Conservation (phyloP, 1,139 yeast species). For the Yamadazyma taylorii region DNA sequence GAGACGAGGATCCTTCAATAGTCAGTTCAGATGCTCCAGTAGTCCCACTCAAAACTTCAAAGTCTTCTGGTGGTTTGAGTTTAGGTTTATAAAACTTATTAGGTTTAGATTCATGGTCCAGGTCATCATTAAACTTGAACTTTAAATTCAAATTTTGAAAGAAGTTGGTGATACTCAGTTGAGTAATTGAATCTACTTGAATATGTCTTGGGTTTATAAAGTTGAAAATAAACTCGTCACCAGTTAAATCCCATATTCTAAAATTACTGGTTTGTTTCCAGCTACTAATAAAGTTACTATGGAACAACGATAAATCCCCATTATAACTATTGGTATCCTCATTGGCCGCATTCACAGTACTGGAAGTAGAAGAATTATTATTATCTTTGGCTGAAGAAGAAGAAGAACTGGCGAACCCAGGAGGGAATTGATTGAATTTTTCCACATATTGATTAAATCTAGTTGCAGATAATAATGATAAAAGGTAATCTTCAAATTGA, state of each 20-base stretch:
- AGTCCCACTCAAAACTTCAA: constrained; percentile 2
- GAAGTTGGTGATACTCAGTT: constrained; percentile 20
- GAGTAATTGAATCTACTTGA: constrained; percentile 16
- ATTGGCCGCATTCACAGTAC: constrained; percentile 4
- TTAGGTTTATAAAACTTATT: constrained; percentile 14
- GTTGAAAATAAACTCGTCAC: constrained; percentile 89
- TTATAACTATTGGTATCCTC: constrained; percentile 22
- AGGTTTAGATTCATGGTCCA: constrained; percentile 14
- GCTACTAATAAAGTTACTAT: constrained; percentile 51
- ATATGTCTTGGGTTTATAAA: constrained; percentile 80
- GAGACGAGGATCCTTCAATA: too few relatives aligned
- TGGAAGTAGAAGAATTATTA: not conserved
- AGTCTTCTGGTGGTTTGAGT: constrained; percentile 7
- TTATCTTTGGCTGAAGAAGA: not conserved
- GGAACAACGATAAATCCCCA: constrained; percentile 45
- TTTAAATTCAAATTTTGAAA: constrained; percentile 27
- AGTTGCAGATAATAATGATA: constrained; percentile 70
- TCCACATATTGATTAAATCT: constrained; percentile 65
- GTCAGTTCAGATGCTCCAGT: not conserved
- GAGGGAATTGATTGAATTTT: constrained; percentile 42
- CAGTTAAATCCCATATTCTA: constrained; percentile 63
- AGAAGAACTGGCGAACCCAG: constrained; percentile 31
- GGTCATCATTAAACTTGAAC: constrained; percentile 13
- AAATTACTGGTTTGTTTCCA: constrained; percentile 75
- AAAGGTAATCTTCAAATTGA: constrained; percentile 86